Conservation (phyloP, 139 green algal genomes). For the Yamagishiella unicocca region DNA sequence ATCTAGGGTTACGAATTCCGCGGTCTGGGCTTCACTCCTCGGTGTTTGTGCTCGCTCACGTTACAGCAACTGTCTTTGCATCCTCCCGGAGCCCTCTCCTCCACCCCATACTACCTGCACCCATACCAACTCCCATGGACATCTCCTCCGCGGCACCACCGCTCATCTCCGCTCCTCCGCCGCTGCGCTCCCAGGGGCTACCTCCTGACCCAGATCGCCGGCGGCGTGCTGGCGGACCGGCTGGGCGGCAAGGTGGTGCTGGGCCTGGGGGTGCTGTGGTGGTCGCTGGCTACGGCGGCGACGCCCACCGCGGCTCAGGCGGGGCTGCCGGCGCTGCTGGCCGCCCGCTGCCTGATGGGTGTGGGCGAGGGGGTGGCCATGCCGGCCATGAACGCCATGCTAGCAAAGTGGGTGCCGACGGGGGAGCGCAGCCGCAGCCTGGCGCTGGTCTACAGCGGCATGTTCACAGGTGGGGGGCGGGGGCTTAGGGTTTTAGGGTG, state of each 20-base stretch:
- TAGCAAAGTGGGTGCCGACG: conserved; percentile 92
- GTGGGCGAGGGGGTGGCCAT: conserved; percentile 98
- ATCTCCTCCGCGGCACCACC: too few species aligned
- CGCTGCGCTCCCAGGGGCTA: too few species aligned
- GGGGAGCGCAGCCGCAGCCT: conserved; percentile 91
- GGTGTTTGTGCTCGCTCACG: too few species aligned
- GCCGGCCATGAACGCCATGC: conserved; percentile 98
- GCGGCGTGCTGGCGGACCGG: conserved; percentile 93
- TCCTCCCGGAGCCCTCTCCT: too few species aligned
- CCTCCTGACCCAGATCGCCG: conserved; percentile 90
- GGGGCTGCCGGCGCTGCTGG: conserved; percentile 88
- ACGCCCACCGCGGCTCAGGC: conserved; percentile 90
- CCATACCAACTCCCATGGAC: too few species aligned
- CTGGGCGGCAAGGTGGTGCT: conserved; percentile 96
- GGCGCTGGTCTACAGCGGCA: conserved; percentile 95
- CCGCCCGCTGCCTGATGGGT: conserved; percentile 91
- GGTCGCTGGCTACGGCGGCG: conserved; percentile 91
- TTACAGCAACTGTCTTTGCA: too few species aligned
- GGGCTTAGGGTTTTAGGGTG: background rate
- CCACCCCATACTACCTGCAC: too few species aligned
- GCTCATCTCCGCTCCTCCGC: too few species aligned
- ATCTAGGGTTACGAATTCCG: too few species aligned
- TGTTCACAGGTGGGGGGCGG: conserved; percentile 83
- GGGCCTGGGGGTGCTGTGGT: conserved; percentile 96
- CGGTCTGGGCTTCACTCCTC: too few species aligned